Percentiles rank a stretch among this genome's conserved stretches.
Conservation (phyloP, 306 rosid genomes). For the Citrullus mucosospermus region DNA sequence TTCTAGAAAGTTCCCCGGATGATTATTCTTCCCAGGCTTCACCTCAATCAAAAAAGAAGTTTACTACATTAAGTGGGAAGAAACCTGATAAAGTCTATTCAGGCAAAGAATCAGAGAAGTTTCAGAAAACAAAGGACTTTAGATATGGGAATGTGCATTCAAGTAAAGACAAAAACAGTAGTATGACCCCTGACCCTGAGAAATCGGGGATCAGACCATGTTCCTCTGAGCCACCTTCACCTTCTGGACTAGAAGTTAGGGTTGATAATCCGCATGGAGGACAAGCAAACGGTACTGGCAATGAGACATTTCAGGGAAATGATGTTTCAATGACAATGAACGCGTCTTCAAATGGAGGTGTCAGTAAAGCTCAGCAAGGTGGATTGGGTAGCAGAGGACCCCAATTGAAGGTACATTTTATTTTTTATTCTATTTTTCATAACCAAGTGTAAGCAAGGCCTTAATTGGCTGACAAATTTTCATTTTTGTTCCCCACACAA, state of each 20-base stretch:
- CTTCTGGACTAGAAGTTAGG: slow-evolving; percentile 22
- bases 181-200: slow-evolving; percentile 10
- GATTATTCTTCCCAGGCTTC: slow-evolving; percentile 27
- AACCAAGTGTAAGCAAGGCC: not conserved
- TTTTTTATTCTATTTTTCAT: not conserved
- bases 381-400: slow-evolving; percentile 25
- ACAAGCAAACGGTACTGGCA: slow-evolving; percentile 19
- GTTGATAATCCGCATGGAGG: slow-evolving; percentile 25
- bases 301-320: slow-evolving; percentile 14
- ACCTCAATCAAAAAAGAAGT: slow-evolving; percentile 27
- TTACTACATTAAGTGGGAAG: slow-evolving; percentile 27
- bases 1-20: slow-evolving; percentile 48
- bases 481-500: not conserved
- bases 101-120: slow-evolving; percentile 23
- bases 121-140: not conserved
- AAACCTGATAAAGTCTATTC: slow-evolving; percentile 22
- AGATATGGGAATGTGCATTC: slow-evolving; percentile 20
- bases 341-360: slow-evolving; percentile 16
- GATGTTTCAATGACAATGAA: slow-evolving; percentile 1
- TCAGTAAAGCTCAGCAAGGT: slow-evolving; percentile 17
- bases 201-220: slow-evolving; percentile 13
- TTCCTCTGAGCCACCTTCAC: slow-evolving; percentile 26
- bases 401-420: slow-evolving; percentile 33
- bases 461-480: not conserved
- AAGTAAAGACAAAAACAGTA: slow-evolving; percentile 9